Base-by-base conservation (phyloP, 805 yeast species). In the Candida palmyrensis region DNA sequence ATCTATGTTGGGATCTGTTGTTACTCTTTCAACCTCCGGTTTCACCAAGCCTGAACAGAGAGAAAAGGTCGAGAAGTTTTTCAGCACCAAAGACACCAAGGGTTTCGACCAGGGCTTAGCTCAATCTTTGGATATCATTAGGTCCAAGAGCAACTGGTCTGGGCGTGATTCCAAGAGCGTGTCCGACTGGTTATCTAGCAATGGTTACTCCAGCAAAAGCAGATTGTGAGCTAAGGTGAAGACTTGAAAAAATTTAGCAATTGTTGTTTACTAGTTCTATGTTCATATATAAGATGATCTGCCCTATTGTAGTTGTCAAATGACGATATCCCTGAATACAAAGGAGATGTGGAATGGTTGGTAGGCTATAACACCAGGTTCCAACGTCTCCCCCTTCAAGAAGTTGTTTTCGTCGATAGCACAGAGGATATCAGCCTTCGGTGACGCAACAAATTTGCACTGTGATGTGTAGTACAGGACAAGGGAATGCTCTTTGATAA, bases 1-100 rank as follows among this genome's bases (percentile, higher is more conserved):
- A 42, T 71, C 87, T 16, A 77, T 88, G 85, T 68, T 90, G 47
- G 82, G 90, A 14, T 67, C 80, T 13, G 79, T 92, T 38, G 82
- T 90, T 25, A 66, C 70, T 20, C 42, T 82, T 22, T 62, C 79
- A 30, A 71, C 84, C 25, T 59, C 77, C 16, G 77, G 82, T 1
- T 80, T 77, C 59, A 71, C 87, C 18, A 72, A 74, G 34, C 55
- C 58, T 23, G 73, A 66, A 21, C 76, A 77, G 41, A 68, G 68
- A 44, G 63, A 66, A 15, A 71, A 68, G 37, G 71, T 79, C 37
- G 61, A 66, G 40, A 50, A 53, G 21, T 73, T 79, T 67, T 77
- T 77, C 47, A 55, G 49, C n/a, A 51, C 39, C 15, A 78, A 69
- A 55, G 66, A 75, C 39, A 75, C 82, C 36, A 75, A 73, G 46